Evolutionary conservation across 2,329 filamentous ascomycete genomes (phyloP).

Genomic region (Neonectria magnoliae): DNA sequence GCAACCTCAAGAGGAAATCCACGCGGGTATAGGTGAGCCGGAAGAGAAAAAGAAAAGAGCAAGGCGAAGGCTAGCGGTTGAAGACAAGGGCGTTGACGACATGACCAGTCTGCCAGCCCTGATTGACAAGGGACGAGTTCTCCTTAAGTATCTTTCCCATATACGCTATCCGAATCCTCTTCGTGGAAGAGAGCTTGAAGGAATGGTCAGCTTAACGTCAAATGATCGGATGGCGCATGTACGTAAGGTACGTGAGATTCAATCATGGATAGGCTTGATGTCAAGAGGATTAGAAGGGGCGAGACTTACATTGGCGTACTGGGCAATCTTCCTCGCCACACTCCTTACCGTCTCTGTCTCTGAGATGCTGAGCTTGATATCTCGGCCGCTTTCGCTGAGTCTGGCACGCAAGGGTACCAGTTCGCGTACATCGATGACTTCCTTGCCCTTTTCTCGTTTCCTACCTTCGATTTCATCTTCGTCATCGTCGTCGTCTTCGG

Average conservation of each 20-base stretch:
- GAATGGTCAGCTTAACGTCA: constrained; percentile 15
- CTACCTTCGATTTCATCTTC: constrained; percentile 46
- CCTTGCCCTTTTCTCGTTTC: constrained; percentile 70
- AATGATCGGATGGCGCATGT: not conserved
- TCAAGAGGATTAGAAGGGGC: not conserved
- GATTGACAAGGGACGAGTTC: constrained; percentile 68
- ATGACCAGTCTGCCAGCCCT: constrained; percentile 81
- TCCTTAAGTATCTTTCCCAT: constrained; percentile 84
- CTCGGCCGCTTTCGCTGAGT: constrained; percentile 73
- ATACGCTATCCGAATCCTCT: constrained; percentile 78
- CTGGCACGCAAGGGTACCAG: constrained; percentile 68
- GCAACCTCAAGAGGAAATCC: not conserved
- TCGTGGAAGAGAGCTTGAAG: constrained; percentile 65
- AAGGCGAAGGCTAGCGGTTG: constrained; percentile 50
- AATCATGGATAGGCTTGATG: not conserved
- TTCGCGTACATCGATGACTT: constrained; percentile 61
- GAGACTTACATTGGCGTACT: constrained; percentile 69
- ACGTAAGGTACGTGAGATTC: not conserved
- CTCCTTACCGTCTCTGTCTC: constrained; percentile 72
- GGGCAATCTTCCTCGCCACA: constrained; percentile 70
- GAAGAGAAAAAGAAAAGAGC: not conserved
- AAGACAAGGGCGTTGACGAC: constrained; percentile 82
- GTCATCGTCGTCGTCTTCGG: constrained; percentile 49
- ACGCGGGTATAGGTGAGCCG: not conserved
- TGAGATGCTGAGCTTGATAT: constrained; percentile 67